Evolutionary conservation across 805 yeast genomes (phyloP), one percentile per base, ranked within the genome.

Genomic region (Pichia cephalocereana): DNA sequence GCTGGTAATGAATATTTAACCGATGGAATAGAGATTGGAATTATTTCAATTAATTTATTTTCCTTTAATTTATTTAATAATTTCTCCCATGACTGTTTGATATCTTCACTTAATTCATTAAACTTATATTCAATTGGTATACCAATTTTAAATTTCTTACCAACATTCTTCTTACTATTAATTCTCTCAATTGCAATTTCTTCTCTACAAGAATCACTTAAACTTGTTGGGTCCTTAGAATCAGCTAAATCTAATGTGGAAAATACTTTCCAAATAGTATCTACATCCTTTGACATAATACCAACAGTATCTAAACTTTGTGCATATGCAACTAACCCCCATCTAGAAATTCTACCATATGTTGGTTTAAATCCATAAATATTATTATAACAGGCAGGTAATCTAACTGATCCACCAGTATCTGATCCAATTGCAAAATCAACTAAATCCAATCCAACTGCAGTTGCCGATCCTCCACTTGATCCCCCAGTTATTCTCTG

Each of bases 241-340:
- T 93, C 99, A 56, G 70, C 65, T 27, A 64, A 58, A 61, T 89
- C 82, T 44, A 93, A 58, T 0, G 75, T 69, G 0, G 62, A 50
- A 60, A 75, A 90, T 0, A 82, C 86, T 15, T 62, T 59, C 28
- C 64, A 59, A 2, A 85, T 54, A 0, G 66, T 57, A 0, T 61
- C 64, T 7, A 85, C 53, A 31, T 76, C 69, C 15, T 71, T 72
- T 0, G 90, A 69, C 32, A 90, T 47, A 1, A 95, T 74, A 0
- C 99, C 99, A 2, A 93, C 96, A 0, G 98, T 90, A 61, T 93
- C 99, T 46, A 93, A 70, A 38, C 91, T 82, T 65, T 95, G 98
- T 2, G 97, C 96, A 66, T 90, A 91, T 0, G 96, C 81, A 4
- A 90, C 69, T 9, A 93, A 87, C 2, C 99, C 99, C 81, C 87